Evolutionary conservation across 164 flowering plant species (phyloP).

Genomic region (Euptelea pleiosperma): DNA sequence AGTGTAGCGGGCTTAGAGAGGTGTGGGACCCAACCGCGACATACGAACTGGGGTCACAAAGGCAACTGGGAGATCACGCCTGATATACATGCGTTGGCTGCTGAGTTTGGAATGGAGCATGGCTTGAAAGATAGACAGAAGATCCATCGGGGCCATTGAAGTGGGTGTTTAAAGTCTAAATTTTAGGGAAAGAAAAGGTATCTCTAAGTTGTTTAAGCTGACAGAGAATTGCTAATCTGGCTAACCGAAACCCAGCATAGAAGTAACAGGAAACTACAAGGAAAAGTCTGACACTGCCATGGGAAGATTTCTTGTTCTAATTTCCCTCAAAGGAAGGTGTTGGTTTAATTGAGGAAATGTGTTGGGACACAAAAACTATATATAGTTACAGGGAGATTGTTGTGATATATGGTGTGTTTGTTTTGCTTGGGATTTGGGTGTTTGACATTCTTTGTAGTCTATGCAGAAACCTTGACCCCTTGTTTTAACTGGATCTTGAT

Average conservation of each 20-base stretch:
- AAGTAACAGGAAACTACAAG: not conserved
- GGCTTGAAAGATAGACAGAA: slow-evolving; percentile 23
- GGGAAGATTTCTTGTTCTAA: too few relatives aligned
- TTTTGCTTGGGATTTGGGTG: not conserved
- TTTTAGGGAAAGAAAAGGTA: not conserved
- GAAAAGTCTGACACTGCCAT: too few relatives aligned
- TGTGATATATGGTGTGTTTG: not conserved
- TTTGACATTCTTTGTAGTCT: not conserved
- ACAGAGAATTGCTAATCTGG: not conserved
- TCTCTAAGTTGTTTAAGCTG: not conserved
- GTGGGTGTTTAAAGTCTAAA: not conserved
- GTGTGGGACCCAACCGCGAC: slow-evolving; percentile 33
- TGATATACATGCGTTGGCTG: slow-evolving; percentile 33
- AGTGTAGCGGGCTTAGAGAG: slow-evolving; percentile 38
- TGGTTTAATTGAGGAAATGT: too few relatives aligned
- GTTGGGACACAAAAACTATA: not conserved
- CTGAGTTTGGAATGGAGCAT: slow-evolving; percentile 27
- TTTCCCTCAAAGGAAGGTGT: too few relatives aligned
- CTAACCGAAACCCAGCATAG: not conserved
- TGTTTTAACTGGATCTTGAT: too few relatives aligned
- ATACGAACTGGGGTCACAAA: slow-evolving; percentile 30
- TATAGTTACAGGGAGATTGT: not conserved
- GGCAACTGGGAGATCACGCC: slow-evolving; percentile 51
- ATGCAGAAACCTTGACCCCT: not conserved
- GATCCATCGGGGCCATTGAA: slow-evolving; percentile 22